These are phyloP conservation scores for Teratosphaeria nubilosa DNA, from an alignment of 2,329 filamentous ascomycete species.

Conservation along the genomic window DNA sequence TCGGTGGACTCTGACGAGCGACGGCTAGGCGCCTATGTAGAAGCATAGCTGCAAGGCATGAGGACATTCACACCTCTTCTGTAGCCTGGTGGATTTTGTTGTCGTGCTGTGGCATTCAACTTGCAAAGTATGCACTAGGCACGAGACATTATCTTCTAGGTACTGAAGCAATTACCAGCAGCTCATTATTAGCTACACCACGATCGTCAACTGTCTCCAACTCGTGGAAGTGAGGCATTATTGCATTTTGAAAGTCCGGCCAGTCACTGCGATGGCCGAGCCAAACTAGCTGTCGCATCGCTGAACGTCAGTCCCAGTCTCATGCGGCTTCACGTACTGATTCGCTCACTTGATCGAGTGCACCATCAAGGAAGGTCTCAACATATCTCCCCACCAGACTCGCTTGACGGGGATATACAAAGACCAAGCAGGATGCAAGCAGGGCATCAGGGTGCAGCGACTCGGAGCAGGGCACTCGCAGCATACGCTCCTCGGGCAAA, in stretches of 20 bases:
- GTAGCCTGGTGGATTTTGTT: background rate
- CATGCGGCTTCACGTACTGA: background rate
- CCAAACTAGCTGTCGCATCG: slow-evolving; percentile 27
- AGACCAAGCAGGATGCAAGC: slow-evolving; percentile 39
- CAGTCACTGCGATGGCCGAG: slow-evolving; percentile 35
- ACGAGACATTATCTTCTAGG: background rate
- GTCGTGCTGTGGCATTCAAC: background rate
- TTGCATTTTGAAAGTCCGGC: slow-evolving; percentile 15
- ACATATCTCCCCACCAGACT: slow-evolving; percentile 38
- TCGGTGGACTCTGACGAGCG: background rate
- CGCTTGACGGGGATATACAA: slow-evolving; percentile 44
- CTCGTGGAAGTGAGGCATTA: slow-evolving; percentile 4
- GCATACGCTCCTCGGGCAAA: slow-evolving; percentile 32
- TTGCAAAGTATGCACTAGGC: background rate
- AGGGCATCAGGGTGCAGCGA: slow-evolving; percentile 33
- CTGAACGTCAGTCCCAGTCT: background rate
- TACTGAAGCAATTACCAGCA: slow-evolving; percentile 10
- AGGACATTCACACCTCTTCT: background rate
- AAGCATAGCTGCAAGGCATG: background rate
- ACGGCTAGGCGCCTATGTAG: background rate
- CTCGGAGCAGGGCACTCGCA: slow-evolving; percentile 36
- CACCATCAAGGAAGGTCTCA: slow-evolving; percentile 19
- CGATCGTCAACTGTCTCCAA: slow-evolving; percentile 7
- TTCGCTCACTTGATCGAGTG: slow-evolving; percentile 16
- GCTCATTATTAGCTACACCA: slow-evolving; percentile 11